phyloP scores from a whole-genome alignment of 768 basidiomycete species.

The Russula ochroleuca region DNA sequence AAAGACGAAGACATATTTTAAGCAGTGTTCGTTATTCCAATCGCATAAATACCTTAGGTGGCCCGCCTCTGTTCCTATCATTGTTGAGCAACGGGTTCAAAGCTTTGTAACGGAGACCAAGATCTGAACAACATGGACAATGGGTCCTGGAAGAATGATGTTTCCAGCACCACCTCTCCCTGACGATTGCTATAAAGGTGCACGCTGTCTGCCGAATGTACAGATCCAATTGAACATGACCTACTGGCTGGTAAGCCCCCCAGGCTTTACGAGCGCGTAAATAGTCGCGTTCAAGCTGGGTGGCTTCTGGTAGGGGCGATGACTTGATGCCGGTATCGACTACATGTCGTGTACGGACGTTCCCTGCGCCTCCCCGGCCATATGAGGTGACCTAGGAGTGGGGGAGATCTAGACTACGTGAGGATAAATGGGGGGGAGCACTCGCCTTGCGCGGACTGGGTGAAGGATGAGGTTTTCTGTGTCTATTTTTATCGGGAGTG shows the following conservation, averaged over 20 bases:
- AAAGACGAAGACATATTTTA: too few species aligned
- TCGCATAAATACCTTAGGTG: not conserved
- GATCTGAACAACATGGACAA: not conserved
- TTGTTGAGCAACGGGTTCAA: not conserved
- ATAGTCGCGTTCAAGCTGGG: not conserved
- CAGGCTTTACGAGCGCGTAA: not conserved
- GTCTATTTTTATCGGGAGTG: not conserved
- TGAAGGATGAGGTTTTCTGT: conserved; percentile 1
- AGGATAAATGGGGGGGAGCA: not conserved
- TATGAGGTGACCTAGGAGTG: conserved; percentile 1
- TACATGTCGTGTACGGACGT: not conserved
- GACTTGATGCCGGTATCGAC: too few species aligned
- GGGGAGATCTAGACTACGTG: not conserved
- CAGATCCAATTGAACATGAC: not conserved
- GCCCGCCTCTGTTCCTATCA: not conserved
- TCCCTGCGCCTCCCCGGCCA: conserved; percentile 24
- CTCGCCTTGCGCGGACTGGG: not conserved
- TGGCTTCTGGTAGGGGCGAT: not conserved
- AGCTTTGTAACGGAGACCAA: not conserved
- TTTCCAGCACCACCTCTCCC: conserved; percentile 21
- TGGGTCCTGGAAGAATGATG: not conserved
- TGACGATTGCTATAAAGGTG: conserved; percentile 6
- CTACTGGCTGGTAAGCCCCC: not conserved
- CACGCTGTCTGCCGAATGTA: not conserved
- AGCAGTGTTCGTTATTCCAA: not conserved